Conservation (phyloP, 306 rosid genomes). For the Cicer yamashitae region DNA sequence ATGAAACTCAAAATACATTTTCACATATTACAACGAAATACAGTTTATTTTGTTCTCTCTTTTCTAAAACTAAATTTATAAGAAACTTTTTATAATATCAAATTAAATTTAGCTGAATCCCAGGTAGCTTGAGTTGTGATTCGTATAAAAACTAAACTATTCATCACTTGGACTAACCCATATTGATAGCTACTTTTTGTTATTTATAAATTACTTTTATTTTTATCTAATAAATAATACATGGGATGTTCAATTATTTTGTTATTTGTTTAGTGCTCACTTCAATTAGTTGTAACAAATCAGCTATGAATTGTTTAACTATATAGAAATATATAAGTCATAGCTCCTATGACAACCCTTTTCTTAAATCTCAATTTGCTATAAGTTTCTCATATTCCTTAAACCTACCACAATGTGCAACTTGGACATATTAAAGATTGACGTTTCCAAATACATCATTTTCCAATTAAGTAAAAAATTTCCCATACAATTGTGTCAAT, state of each 20-base stretch:
- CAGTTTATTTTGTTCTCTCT: neutral
- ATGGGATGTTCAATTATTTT: too few relatives aligned
- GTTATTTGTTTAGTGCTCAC: too few relatives aligned
- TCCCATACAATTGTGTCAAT: neutral
- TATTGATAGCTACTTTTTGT: too few relatives aligned
- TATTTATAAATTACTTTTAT: too few relatives aligned
- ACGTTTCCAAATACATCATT: neutral
- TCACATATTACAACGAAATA: neutral
- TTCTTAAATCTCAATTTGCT: constrained; percentile 1
- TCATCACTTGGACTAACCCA: too few relatives aligned
- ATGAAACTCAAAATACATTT: neutral
- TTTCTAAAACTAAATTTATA: too few relatives aligned
- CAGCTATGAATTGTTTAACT: neutral
- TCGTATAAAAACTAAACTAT: too few relatives aligned
- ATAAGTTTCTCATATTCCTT: neutral
- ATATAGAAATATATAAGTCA: too few relatives aligned
- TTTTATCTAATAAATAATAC: too few relatives aligned
- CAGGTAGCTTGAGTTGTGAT: too few relatives aligned
- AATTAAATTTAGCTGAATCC: too few relatives aligned
- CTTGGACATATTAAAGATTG: neutral
- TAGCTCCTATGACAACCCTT: constrained; percentile 36
- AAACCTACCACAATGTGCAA: neutral
- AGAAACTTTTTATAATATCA: too few relatives aligned
- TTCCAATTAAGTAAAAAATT: constrained; percentile 27
- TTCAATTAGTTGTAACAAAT: neutral